Base-by-base conservation (phyloP, 306 rosid species). In the Cicer cuneatum region DNA sequence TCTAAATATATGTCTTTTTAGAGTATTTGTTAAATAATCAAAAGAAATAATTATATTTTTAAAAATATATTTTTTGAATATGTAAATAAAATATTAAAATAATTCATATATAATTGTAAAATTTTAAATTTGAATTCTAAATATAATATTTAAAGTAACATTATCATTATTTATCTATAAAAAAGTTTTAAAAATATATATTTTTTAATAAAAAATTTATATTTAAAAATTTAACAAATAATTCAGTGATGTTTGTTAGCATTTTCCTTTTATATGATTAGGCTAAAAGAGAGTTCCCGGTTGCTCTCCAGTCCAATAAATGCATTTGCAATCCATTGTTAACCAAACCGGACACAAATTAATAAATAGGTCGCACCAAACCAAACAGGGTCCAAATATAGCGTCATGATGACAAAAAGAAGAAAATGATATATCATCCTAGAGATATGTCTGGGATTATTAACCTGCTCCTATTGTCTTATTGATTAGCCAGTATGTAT, bases 371-470 rank as follows among this genome's bases (percentile, higher is more conserved):
- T 29, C 58, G 8, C 49, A 77, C 77, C 81, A 76, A 85, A 73
- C 78, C 16, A 73, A 73, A 72, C 57, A 71, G 64, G 8, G 81
- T 58, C 67, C 73, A 37, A 62, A 9, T 7, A 37, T 38, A 76
- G 48, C 67, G 61, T 79, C 57, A 71, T 63, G 69, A 78, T 56
- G 69, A 66, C 52, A 38, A 53, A 8, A 16, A 53, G 13, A 75
- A 42, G 76, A 78, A 74, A 85, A 78, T 65, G 73, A 78, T 72
- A 62, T 59, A 76, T 64, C 70, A 73, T 63, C 66, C 49, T 57
- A 84, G 52, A 82, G 83, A 83, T 53, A 86, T 77, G 83, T 76
- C 80, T 73, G 73, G 48, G 79, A 79, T 76, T 65, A 76, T 65
- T 70, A 82, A 82, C 65, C 76, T 81, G 81, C 58, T 45, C 58